A percentile compares a stretch with the other conserved stretches of the same genome.
phyloP scores from a whole-genome alignment of 768 basidiomycete genomes.

The Serendipita sp. region DNA sequence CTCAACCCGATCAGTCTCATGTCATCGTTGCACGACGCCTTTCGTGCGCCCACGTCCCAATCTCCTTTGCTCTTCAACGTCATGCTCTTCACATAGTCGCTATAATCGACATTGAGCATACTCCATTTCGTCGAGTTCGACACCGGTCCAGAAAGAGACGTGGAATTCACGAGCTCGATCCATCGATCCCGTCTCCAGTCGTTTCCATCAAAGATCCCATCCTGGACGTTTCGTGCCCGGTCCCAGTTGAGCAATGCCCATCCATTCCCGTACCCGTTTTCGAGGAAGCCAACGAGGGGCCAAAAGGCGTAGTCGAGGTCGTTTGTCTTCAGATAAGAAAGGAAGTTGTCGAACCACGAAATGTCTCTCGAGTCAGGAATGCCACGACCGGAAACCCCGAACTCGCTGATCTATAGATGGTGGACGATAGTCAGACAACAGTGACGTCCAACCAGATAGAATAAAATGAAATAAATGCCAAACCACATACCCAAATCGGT shows the following conservation, averaged over 20 bases:
- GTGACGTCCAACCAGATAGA: too few species aligned
- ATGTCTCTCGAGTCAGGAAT: not conserved
- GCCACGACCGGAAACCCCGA: not conserved
- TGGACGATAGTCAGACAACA: too few species aligned
- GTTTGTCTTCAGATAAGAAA: not conserved
- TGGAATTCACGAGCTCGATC: not conserved
- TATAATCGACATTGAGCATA: constrained; percentile 7
- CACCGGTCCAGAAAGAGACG: not conserved
- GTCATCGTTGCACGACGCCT: constrained; percentile 3
- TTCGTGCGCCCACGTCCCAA: constrained; percentile 9
- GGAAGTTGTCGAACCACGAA: constrained; percentile 7
- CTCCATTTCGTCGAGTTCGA: not conserved
- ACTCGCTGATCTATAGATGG: constrained; percentile 3
- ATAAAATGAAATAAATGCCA: too few species aligned
- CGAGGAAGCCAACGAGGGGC: constrained; percentile 9
- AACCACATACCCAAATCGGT: constrained; percentile 5
- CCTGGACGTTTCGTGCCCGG: not conserved
- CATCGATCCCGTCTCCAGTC: constrained; percentile 8
- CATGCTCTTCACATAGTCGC: constrained; percentile 9
- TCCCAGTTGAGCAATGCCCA: constrained; percentile 8
- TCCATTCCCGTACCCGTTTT: constrained; percentile 6
- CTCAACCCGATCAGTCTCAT: constrained; percentile 7
- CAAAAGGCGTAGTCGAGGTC: constrained; percentile 11
- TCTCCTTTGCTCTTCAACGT: not conserved
- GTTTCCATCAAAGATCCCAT: constrained; percentile 3